These are phyloP conservation scores for Diutina pseudorugosa DNA, from an alignment of 1,139 yeast species.

Conservation along the genomic window DNA sequence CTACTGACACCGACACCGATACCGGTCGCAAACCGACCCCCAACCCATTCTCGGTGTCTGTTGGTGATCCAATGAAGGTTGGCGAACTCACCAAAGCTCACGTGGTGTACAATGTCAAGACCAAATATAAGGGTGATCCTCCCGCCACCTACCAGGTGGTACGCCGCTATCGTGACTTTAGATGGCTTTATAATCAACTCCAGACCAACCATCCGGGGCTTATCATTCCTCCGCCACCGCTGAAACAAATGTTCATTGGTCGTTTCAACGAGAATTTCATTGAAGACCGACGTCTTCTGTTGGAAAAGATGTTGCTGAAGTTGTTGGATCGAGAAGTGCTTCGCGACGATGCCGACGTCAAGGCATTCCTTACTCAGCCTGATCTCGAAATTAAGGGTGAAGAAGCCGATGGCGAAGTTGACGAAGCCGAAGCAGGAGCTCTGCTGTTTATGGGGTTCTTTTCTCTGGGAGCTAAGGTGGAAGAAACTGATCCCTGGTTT, in stretches of 20 bases:
- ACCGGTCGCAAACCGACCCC: conserved; percentile 9
- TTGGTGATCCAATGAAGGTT: conserved; percentile 85
- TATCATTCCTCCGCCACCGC: conserved; percentile 95
- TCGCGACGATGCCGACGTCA: neutral
- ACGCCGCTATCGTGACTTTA: conserved; percentile 72
- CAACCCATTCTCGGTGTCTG: conserved; percentile 43
- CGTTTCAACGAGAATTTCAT: conserved; percentile 80
- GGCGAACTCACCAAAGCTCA: conserved; percentile 87
- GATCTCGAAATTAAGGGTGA: neutral
- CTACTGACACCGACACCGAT: conserved; percentile 5
- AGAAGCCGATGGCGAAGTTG: conserved; percentile 1
- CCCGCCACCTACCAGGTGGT: conserved; percentile 35
- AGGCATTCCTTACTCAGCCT: neutral
- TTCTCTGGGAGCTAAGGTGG: conserved; percentile 31
- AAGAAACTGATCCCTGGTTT: conserved; percentile 75
- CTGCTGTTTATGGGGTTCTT: conserved; percentile 4
- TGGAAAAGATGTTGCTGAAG: conserved; percentile 76
- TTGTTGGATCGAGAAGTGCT: conserved; percentile 16
- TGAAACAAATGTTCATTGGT: conserved; percentile 80
- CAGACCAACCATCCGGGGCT: conserved; percentile 81
- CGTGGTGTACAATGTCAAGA: conserved; percentile 71
- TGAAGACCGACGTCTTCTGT: conserved; percentile 73
- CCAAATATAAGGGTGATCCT: conserved; percentile 28
- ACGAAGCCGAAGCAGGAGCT: neutral
- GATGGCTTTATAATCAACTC: conserved; percentile 82